Base-by-base conservation (phyloP, 371 early-diverging fungal genomes). In the Cokeromyces recurvatus region DNA sequence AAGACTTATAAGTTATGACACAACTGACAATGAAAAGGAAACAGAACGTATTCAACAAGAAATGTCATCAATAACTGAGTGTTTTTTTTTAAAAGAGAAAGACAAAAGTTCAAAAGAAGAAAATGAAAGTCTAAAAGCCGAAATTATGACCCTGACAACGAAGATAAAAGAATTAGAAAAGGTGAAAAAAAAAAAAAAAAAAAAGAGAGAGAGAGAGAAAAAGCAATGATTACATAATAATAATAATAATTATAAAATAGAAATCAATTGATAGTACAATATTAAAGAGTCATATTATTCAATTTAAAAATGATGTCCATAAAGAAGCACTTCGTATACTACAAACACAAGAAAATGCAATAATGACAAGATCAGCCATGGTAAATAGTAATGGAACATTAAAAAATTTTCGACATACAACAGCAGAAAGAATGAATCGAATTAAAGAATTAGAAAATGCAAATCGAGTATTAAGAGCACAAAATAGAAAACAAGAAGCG, bases 231-330 rank as follows among this genome's bases (percentile, higher is more conserved):
- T n/a, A n/a, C n/a, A n/a, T 29, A 29, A 8, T 11, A 29, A 8
- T 29, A 19, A 15, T 6, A 31, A 24, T 34, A 6, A 10, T 19
- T 17, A 12, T 38, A 16, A 14, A 29, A 29, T 53, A 84, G 74
- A 77, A 86, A 11, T 81, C 82, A 0, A 77, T 83, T 22, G 89
- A 90, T 57, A 85, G 83, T 64, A 82, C 75, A 19, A 71, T 86
- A 68, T 68, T 91, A 12, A 78, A 81, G 38, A 84, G 82, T 61
- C 85, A 84, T 45, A 88, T 91, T 41, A 59, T 85, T 23, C 89
- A 84, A 51, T 86, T 91, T 48, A 78, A 82, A 8, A 84, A 86
- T 25, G 86, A 90, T 62, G 79, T 89, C 0, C 86, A 85, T 38
- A 82, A 80, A 36, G 85, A 88, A 51, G 84, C 81, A 21, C 56